Evolutionary conservation across 83 land plant genomes (phyloP), one percentile per base, ranked within the genome.

Genomic region (Isoetes engelmannii): DNA sequence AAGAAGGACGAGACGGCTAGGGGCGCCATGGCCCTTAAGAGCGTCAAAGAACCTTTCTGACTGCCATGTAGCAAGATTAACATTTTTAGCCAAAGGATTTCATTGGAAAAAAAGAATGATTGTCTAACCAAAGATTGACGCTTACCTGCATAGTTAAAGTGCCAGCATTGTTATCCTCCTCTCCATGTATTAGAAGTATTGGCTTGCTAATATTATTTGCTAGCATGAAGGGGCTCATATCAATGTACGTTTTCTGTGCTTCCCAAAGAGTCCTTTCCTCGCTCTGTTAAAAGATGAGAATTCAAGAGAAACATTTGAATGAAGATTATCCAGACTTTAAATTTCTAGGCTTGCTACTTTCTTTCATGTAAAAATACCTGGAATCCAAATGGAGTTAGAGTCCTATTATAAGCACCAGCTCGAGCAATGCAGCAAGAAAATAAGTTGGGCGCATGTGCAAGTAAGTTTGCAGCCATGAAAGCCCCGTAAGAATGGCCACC

Each of bases 401-500:
- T 93, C 65, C 98, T 68, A 55, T 93, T 93, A 65, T 93, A 93
- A 54, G 98, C 98, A 50, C 98, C 98, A 45, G 98, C 91, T 57
- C 98, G 89, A 75, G 97, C 87, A 78, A 93, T 74, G 42, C 98
- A 96, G 71, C 98, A 93, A 49, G 82, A 84, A 76, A 87, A 93
- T 63, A 93, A 84, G 76, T 93, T 87, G 21, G 98, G 86, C 45
- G 96, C 96, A 79, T 93, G 98, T 62, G 92, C 95, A 47, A 93
- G 75, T 45, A 93, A 85, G 65, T 87, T 90, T 47, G 98, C 98
- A n/a, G 98, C 86, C 98, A 93, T 93, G 68, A 93, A 93, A 60
- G 98, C 98, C 10, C 98, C 98, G 81, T 93, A 93, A 4, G 98
- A 93, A 76, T 93, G 98, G 55, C 98, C 98, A 21, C 92, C 96